Conservation (phyloP, 352 stramenopile species). For the Pythium sp. region DNA sequence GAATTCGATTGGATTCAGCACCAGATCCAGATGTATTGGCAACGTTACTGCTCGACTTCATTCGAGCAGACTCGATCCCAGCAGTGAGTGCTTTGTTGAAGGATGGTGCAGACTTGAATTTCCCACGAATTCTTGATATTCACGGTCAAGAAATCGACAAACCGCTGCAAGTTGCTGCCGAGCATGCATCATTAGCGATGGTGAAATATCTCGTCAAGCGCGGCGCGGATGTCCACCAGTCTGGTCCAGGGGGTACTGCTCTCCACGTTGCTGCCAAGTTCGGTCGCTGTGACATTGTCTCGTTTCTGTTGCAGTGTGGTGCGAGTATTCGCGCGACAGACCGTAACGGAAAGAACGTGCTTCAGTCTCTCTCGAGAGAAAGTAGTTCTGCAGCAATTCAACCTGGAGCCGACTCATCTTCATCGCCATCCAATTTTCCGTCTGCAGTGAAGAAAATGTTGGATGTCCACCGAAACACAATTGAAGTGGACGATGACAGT, state of each 20-base stretch:
- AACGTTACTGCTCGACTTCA: conserved; percentile 67
- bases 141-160: conserved; percentile 60
- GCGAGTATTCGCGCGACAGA: conserved; percentile 54
- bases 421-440: not conserved
- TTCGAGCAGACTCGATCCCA: conserved; percentile 64
- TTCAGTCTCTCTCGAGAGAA: conserved; percentile 33
- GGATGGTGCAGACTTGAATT: conserved; percentile 76
- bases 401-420: not conserved
- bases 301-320: conserved; percentile 75
- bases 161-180: conserved; percentile 60
- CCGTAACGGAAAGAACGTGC: conserved; percentile 45
- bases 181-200: conserved; percentile 64
- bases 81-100: conserved; percentile 72
- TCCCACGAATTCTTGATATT: conserved; percentile 39
- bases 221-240: conserved; percentile 64
- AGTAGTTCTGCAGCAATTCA: not conserved
- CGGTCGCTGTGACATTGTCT: conserved; percentile 72
- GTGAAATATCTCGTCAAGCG: conserved; percentile 76
- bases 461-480: conserved; percentile 38
- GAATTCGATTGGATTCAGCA: conserved; percentile 43
- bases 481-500: conserved; percentile 36
- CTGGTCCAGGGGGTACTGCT: conserved; percentile 47
- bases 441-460: conserved; percentile 58
- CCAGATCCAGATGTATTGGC: conserved; percentile 62
- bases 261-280: conserved; percentile 59